Conservation (phyloP, 495 filamentous ascomycete species). For the Zalerion maritima region DNA sequence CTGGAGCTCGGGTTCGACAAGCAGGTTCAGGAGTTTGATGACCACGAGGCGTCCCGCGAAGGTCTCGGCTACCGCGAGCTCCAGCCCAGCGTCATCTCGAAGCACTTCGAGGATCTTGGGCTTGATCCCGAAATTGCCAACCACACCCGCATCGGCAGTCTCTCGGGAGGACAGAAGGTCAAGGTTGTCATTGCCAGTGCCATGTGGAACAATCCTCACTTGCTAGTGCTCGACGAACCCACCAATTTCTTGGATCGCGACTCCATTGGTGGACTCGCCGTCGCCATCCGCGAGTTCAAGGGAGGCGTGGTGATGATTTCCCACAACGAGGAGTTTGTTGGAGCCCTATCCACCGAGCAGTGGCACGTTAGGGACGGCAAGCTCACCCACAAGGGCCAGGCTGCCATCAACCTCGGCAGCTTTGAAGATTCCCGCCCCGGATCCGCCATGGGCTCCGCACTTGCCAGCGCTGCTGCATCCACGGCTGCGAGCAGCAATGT, state of each 20-base stretch:
- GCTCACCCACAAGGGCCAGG: conserved; percentile 66
- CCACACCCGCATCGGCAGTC: conserved; percentile 93
- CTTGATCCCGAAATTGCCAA: conserved; percentile 95
- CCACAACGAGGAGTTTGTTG: conserved; percentile 97
- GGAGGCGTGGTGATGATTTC: conserved; percentile 98
- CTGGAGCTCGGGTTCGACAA: conserved; percentile 75
- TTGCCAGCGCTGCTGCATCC: conserved; percentile 36
- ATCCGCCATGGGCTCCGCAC: conserved; percentile 35
- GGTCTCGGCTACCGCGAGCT: conserved; percentile 90
- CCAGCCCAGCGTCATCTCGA: conserved; percentile 81
- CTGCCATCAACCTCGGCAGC: conserved; percentile 56
- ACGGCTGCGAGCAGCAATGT: conserved; percentile 46
- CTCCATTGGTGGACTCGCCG: conserved; percentile 85
- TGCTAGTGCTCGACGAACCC: conserved; percentile 94
- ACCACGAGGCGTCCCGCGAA: conserved; percentile 93
- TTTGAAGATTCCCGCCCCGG: conserved; percentile 71
- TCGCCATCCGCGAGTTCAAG: conserved; percentile 93
- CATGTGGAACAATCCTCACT: conserved; percentile 98
- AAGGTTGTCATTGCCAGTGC: conserved; percentile 97
- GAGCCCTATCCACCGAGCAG: conserved; percentile 84
- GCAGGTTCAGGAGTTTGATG: conserved; percentile 93
- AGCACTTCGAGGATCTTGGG: conserved; percentile 96
- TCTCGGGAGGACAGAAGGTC: conserved; percentile 98
- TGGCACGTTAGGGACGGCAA: conserved; percentile 85
- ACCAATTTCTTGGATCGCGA: conserved; percentile 99